Conservation (phyloP, 177 flowering plant genomes). For the Vitis hybrid region DNA sequence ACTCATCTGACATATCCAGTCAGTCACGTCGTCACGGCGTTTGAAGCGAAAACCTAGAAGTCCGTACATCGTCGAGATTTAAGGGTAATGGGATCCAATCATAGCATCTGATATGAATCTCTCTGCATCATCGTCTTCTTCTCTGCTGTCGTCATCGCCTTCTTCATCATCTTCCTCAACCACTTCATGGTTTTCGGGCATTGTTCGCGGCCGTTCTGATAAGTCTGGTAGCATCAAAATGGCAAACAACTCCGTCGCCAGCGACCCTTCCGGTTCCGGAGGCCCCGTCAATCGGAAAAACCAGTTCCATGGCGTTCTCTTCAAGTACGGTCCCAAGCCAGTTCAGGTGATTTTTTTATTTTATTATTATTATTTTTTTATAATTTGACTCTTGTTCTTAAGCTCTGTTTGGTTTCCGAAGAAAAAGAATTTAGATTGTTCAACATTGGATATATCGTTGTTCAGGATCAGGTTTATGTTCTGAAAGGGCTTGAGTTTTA, state of each 20-base stretch:
- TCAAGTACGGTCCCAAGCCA: slow-evolving; percentile 86
- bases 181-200: slow-evolving; percentile 78
- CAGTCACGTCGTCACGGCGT: too few species aligned
- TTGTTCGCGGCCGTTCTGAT: slow-evolving; percentile 63
- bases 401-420: too few species aligned
- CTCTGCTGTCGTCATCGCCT: slow-evolving; percentile 1
- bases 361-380: too few species aligned
- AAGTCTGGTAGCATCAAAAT: slow-evolving; percentile 33
- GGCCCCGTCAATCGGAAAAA: slow-evolving; percentile 58
- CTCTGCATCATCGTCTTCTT: slow-evolving; percentile 15
- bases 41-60: not conserved
- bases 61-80: not conserved
- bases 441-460: too few species aligned
- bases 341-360: slow-evolving; percentile 48
- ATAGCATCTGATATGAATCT: slow-evolving; percentile 27
- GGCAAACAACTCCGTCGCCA: slow-evolving; percentile 20
- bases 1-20: too few species aligned
- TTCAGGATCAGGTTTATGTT: too few species aligned
- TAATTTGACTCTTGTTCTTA: too few species aligned
- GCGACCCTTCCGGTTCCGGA: slow-evolving; percentile 22
- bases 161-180: slow-evolving; percentile 35
- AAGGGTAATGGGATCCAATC: slow-evolving; percentile 2
- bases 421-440: too few species aligned
- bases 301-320: slow-evolving; percentile 77
- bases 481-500: too few species aligned